Percentiles rank a stretch among this genome's conserved stretches.
phyloP scores from a whole-genome alignment of 352 stramenopile genomes.

The Phytopythium montanum region DNA sequence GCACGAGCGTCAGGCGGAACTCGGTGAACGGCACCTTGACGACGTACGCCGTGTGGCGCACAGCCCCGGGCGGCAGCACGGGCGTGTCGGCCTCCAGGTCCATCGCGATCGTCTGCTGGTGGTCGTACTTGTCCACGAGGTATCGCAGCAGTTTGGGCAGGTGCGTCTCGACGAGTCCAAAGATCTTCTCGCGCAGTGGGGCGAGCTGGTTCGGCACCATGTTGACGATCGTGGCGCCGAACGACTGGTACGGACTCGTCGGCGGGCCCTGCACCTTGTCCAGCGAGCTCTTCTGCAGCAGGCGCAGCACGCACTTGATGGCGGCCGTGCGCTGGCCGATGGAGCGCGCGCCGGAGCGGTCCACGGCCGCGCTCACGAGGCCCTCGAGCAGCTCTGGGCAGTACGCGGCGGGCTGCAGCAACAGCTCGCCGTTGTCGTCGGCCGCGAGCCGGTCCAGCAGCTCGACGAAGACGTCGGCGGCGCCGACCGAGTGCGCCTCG shows the following conservation, averaged over 20 bases:
- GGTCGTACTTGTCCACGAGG: constrained; percentile 71
- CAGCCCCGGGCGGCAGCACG: constrained; percentile 46
- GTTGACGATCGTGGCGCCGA: constrained; percentile 83
- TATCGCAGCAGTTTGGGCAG: constrained; percentile 68
- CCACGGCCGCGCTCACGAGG: constrained; percentile 64
- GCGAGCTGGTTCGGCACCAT: constrained; percentile 78
- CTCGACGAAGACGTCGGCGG: constrained; percentile 87
- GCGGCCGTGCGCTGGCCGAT: constrained; percentile 72
- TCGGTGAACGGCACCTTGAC: constrained; percentile 89
- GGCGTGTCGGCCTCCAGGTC: constrained; percentile 50
- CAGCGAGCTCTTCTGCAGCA: constrained; percentile 70
- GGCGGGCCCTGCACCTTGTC: constrained; percentile 77
- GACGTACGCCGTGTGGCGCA: constrained; percentile 86
- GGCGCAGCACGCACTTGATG: constrained; percentile 79
- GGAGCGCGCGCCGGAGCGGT: constrained; percentile 24
- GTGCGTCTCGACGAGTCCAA: constrained; percentile 58
- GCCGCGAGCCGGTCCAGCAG: constrained; percentile 82
- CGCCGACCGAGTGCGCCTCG: constrained; percentile 72
- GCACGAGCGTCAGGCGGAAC: constrained; percentile 82
- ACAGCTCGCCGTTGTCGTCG: constrained; percentile 86
- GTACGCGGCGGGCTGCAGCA: constrained; percentile 84
- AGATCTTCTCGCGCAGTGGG: constrained; percentile 68
- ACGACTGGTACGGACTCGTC: constrained; percentile 83
- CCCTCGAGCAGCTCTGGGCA: constrained; percentile 80
- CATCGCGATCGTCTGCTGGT: constrained; percentile 81